phyloP scores from a whole-genome alignment of 1,284 basidiomycete genomes.

The Ceratobasidium sp. region DNA sequence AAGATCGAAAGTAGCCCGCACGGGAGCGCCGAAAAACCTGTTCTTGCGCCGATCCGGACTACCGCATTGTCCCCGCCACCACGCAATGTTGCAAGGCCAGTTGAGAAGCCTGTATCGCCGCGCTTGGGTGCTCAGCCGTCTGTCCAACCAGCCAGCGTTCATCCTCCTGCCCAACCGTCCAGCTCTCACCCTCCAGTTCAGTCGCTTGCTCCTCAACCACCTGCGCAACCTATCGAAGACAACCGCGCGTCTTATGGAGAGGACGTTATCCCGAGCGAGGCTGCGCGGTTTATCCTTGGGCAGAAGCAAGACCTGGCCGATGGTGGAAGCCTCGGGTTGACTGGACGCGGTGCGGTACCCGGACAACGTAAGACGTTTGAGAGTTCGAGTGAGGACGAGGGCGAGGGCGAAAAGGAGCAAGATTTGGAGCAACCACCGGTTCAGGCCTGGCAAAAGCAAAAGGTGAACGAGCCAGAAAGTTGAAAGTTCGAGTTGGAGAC shows the following conservation, averaged over 20 bases:
- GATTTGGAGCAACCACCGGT: conserved; percentile 44
- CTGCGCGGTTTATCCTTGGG: conserved; percentile 37
- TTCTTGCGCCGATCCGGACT: conserved; percentile 28
- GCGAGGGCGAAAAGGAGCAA: conserved; percentile 38
- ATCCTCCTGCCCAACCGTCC: neutral
- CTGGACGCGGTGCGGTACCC: conserved; percentile 11
- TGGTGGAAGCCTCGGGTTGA: conserved; percentile 18
- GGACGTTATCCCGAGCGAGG: conserved; percentile 34
- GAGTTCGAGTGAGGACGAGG: conserved; percentile 51
- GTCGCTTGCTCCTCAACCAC: neutral
- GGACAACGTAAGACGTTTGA: conserved; percentile 31
- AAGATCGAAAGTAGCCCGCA: conserved; percentile 12
- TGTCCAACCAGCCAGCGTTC: neutral
- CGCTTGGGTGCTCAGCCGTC: neutral
- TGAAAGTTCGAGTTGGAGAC: neutral
- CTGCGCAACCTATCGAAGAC: neutral
- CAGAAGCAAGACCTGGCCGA: neutral
- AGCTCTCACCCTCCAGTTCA: neutral
- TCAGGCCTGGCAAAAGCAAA: conserved; percentile 26
- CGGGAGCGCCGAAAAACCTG: conserved; percentile 12
- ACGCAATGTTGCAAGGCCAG: neutral
- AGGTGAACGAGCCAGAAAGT: neutral
- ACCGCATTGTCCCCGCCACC: conserved; percentile 30
- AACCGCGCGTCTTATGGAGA: conserved; percentile 1
- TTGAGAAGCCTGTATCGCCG: neutral